Evolutionary conservation across 176 grass and related monocot species (phyloP).

Genomic region (Aegilops bicornis): DNA sequence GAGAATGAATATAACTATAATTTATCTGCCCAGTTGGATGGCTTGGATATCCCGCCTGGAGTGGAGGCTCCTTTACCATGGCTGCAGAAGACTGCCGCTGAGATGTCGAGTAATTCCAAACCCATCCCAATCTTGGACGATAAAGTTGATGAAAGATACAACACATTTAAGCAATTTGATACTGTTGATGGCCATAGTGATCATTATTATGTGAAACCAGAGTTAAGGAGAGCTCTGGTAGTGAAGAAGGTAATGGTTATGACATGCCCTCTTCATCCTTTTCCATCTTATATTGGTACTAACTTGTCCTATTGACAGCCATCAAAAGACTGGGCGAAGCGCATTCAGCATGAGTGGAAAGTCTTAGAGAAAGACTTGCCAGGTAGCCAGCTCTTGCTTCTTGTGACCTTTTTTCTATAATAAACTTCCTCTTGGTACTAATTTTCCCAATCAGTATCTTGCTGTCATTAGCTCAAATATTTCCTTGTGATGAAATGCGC

Average conservation of each 20-base stretch:
- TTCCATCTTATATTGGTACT: conserved; percentile 2
- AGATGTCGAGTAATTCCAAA: conserved; percentile 35
- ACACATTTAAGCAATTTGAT: conserved; percentile 76
- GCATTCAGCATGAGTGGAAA: conserved; percentile 82
- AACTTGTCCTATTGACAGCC: conserved; percentile 50
- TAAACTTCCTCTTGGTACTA: background rate
- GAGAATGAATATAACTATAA: conserved; percentile 57
- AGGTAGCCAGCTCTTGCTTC: conserved; percentile 40
- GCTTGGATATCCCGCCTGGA: conserved; percentile 51
- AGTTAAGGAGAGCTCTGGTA: conserved; percentile 36
- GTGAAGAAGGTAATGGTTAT: conserved; percentile 46
- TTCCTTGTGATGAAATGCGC: background rate
- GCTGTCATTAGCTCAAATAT: background rate
- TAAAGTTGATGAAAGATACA: conserved; percentile 69
- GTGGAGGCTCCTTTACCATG: conserved; percentile 48
- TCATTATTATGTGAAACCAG: conserved; percentile 58
- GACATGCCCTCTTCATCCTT: background rate
- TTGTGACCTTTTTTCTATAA: conserved; percentile 1
- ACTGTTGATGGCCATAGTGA: conserved; percentile 62
- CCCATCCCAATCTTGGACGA: conserved; percentile 38
- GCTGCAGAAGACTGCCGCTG: conserved; percentile 43
- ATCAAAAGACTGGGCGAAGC: conserved; percentile 72
- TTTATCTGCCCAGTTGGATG: conserved; percentile 69
- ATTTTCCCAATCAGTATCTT: background rate
- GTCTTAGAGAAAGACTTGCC: conserved; percentile 83